These are phyloP conservation scores for Chlorella sp. DNA, from an alignment of 139 green algal genomes.

Conservation along the genomic window DNA sequence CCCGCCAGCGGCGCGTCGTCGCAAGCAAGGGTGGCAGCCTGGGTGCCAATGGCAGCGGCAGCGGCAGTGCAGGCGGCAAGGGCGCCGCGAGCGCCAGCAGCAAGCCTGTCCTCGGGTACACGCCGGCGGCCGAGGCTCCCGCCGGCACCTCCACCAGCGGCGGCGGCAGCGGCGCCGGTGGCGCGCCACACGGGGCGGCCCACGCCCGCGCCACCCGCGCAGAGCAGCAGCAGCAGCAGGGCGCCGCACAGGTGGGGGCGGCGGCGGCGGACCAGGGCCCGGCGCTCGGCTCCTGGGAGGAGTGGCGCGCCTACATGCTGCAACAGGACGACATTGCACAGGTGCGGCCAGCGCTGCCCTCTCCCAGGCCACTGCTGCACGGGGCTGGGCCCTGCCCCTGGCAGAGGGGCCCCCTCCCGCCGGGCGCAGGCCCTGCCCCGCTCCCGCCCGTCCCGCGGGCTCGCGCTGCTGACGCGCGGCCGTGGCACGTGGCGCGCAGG, in stretches of 20 bases:
- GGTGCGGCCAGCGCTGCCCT: constrained; percentile 3
- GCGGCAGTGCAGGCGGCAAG: neutral
- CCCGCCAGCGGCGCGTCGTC: neutral
- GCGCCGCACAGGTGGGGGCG: too few species aligned
- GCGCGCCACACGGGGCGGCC: too few species aligned
- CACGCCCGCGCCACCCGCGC: neutral
- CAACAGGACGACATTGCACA: constrained; percentile 20
- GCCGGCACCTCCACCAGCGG: neutral
- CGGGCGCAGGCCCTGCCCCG: neutral
- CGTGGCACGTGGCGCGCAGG: neutral
- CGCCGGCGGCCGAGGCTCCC: neutral
- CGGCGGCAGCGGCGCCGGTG: neutral
- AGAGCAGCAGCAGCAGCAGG: neutral
- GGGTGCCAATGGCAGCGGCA: neutral
- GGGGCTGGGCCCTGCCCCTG: neutral
- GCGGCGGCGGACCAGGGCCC: neutral
- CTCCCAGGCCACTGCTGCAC: neutral
- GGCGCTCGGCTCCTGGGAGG: constrained; percentile 14
- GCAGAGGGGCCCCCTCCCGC: neutral
- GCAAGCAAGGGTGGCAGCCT: neutral
- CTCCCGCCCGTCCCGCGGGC: neutral
- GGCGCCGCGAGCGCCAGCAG: neutral
- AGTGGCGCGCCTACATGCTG: constrained; percentile 14
- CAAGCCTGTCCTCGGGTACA: neutral
- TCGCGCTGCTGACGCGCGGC: neutral